Percentiles rank a stretch among this genome's conserved stretches.
Evolutionary conservation across 257 asterid genomes (phyloP).

Genomic region (Fraxinus pennsylvanica): DNA sequence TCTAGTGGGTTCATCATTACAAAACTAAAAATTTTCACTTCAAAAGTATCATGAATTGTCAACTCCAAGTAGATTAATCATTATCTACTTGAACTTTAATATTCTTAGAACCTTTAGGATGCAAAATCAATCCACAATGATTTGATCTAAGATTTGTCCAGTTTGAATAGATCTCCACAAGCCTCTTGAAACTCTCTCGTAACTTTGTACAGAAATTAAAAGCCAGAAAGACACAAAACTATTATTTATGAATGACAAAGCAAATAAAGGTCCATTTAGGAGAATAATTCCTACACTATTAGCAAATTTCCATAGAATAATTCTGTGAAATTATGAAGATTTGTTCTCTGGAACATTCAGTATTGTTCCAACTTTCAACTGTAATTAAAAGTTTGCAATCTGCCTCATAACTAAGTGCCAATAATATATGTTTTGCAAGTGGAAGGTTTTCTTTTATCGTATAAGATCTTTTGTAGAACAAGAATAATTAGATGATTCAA

Average conservation of each 20-base stretch:
- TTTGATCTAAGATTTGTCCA: background rate
- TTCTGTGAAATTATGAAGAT: slow-evolving; percentile 4
- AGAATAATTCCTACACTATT: background rate
- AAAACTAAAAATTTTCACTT: background rate
- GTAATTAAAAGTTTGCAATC: background rate
- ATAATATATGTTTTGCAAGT: slow-evolving; percentile 13
- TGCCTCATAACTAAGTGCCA: background rate
- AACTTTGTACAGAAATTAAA: background rate
- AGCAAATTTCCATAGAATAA: slow-evolving; percentile 4
- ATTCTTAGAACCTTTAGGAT: slow-evolving; percentile 6
- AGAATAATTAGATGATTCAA: background rate
- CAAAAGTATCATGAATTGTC: background rate
- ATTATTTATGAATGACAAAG: background rate
- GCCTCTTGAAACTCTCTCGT: background rate
- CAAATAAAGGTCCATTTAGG: background rate
- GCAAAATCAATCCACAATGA: background rate
- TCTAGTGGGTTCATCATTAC: background rate
- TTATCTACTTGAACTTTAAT: slow-evolving; percentile 22
- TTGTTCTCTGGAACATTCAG: slow-evolving; percentile 9
- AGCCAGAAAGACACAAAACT: background rate
- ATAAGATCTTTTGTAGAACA: background rate
- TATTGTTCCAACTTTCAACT: background rate
- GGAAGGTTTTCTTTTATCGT: background rate
- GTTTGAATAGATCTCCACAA: background rate
- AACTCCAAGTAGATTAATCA: slow-evolving; percentile 23